phyloP scores from a whole-genome alignment of 495 filamentous ascomycete genomes.

The Penicillium steckii region DNA sequence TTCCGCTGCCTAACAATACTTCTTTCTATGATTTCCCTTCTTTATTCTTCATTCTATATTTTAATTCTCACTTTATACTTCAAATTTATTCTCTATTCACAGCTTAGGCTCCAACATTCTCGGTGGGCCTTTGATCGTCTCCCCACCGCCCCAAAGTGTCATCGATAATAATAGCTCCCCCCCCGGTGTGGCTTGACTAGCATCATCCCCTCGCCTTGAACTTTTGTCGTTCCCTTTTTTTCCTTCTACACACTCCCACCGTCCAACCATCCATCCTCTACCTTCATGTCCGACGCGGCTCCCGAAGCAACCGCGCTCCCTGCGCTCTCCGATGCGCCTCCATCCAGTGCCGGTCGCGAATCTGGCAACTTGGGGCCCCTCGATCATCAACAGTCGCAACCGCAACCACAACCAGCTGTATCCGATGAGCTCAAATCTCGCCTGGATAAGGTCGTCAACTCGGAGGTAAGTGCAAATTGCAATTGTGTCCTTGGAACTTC shows the following conservation, averaged over 20 bases:
- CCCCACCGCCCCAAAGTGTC: constrained; percentile 23
- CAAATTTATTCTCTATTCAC: neutral
- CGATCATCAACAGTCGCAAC: constrained; percentile 18
- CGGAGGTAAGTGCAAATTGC: constrained; percentile 49
- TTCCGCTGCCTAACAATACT: neutral
- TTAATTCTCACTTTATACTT: neutral
- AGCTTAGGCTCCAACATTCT: constrained; percentile 9
- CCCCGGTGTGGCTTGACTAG: neutral
- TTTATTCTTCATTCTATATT: neutral
- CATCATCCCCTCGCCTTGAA: constrained; percentile 5
- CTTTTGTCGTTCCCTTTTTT: neutral
- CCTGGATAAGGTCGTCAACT: constrained; percentile 64
- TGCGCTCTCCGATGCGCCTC: constrained; percentile 37
- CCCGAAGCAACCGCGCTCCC: constrained; percentile 29
- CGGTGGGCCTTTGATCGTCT: constrained; percentile 18
- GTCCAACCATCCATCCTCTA: neutral
- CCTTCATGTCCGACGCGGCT: constrained; percentile 36
- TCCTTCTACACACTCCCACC: neutral
- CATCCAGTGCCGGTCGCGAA: constrained; percentile 34
- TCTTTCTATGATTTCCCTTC: neutral
- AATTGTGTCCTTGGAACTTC: neutral
- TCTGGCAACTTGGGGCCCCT: constrained; percentile 22
- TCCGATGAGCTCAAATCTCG: constrained; percentile 44
- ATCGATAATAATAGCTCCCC: constrained; percentile 20
- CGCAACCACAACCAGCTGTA: constrained; percentile 21